Base-by-base conservation (phyloP, 208 protist species). In the Crithidia sp. region DNA sequence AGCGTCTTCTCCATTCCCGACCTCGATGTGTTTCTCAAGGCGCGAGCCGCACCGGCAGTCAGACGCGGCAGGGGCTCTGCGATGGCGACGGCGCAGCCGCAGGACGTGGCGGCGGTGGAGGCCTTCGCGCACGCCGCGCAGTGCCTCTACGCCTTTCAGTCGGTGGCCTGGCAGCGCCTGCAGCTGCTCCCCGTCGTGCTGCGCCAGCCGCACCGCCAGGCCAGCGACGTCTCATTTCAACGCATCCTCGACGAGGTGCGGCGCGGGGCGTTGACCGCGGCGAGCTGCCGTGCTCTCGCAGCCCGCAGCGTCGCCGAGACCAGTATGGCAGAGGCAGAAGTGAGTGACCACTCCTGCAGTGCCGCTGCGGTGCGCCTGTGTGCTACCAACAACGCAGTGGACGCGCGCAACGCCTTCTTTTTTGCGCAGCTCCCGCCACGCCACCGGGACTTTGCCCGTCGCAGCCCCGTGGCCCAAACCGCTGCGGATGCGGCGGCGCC, bases 331-430 rank as follows among this genome's bases (percentile, higher is more conserved):
- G 19, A 10, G 17, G 14, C 44, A 63, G 16, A 43, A 4, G 10
- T 14, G 52, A 61, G 40, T 28, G 19, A 13, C 45, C 45, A 49
- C 45, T 39, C 57, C 39, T 28, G 39, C 4, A 67, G 53, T 3
- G 37, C 50, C 12, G 9, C 37, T 10, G 79, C 75, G 52, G 79
- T 95, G 16, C 87, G 90, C 6, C 64, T 95, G 40, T 95, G 81
- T 62, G 90, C 73, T 17, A 91, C 87, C 7, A 95, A 95, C 78
- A 77, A 65, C 53, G 87, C 90, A 57, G 90, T 92, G 12, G 87
- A 91, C 55, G 59, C 70, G 12, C 85, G 85, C 52, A 95, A 92
- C 60, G 74, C 74, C 36, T 74, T 81, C 43, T 76, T 88, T 70
- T 95, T 92, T 63, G 67, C 82, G 5, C 71, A 67, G 39, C 76